These are phyloP conservation scores for Wickerhamiella infanticola DNA, from an alignment of 1,139 yeast genomes.

Conservation along the genomic window DNA sequence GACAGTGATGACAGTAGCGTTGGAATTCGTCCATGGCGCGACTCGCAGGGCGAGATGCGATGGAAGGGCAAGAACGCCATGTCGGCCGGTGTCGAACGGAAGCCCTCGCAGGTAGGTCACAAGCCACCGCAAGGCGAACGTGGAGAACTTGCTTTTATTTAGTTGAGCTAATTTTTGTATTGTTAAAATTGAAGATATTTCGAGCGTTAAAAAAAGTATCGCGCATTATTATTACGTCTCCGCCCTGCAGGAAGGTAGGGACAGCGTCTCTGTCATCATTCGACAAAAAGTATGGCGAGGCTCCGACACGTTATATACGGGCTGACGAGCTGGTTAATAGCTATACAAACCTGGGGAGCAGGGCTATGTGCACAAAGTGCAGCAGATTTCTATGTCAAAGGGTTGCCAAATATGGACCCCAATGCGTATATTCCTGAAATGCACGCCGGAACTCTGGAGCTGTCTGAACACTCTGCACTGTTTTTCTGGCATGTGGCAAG, in stretches of 20 bases:
- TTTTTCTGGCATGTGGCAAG: conserved; percentile 55
- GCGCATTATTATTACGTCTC: too few relatives aligned
- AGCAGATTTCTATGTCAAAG: conserved; percentile 24
- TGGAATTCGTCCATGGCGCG: conserved; percentile 21
- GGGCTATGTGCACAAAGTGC: conserved; percentile 13
- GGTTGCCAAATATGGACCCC: conserved; percentile 24
- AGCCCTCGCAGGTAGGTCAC: conserved; percentile 13
- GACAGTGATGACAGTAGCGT: conserved; percentile 12
- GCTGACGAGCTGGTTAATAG: background rate
- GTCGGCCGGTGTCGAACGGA: conserved; percentile 9
- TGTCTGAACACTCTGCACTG: conserved; percentile 40
- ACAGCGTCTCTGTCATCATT: too few relatives aligned
- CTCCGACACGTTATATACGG: conserved; percentile 1
- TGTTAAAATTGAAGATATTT: too few relatives aligned
- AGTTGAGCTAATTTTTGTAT: background rate
- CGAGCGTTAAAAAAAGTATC: too few relatives aligned
- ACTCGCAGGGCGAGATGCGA: conserved; percentile 22
- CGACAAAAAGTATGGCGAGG: too few relatives aligned
- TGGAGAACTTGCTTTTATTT: conserved; percentile 17
- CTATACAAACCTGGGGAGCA: too few relatives aligned
- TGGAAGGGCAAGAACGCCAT: conserved; percentile 18
- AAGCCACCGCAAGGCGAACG: conserved; percentile 7
- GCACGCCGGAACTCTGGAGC: conserved; percentile 26
- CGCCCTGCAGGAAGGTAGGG: too few relatives aligned
- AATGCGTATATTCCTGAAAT: conserved; percentile 22